Percentiles rank a stretch among this genome's conserved stretches.
phyloP scores from a whole-genome alignment of 1,139 yeast genomes.

The Diutina scorzettiae region DNA sequence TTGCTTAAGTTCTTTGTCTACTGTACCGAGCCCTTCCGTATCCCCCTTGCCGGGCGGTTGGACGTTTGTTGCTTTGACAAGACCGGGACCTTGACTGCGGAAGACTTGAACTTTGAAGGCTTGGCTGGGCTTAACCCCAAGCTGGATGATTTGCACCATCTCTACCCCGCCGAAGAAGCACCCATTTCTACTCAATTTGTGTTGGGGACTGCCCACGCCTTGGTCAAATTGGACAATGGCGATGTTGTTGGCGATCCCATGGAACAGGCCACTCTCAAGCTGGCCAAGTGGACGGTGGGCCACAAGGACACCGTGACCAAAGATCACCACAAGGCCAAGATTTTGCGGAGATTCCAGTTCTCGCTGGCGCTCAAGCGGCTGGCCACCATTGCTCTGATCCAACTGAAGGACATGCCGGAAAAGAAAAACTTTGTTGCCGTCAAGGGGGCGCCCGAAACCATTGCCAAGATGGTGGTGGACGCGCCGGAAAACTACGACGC shows the following conservation, averaged over 20 bases:
- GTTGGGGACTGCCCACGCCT: constrained; percentile 92
- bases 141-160: constrained; percentile 39
- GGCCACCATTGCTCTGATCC: constrained; percentile 66
- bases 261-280: constrained; percentile 92
- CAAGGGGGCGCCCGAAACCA: constrained; percentile 99
- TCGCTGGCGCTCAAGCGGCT: constrained; percentile 94
- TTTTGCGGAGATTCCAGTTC: constrained; percentile 91
- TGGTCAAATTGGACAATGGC: constrained; percentile 88
- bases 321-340: constrained; percentile 27
- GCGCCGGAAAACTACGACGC: constrained; percentile 79
- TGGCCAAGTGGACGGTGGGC: constrained; percentile 79
- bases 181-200: constrained; percentile 63
- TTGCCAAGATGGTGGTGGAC: constrained; percentile 58
- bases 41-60: constrained; percentile 94
- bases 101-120: constrained; percentile 93
- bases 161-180: constrained; percentile 34
- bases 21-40: constrained; percentile 98
- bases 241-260: constrained; percentile 98
- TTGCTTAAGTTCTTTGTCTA: constrained; percentile 78
- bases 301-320: constrained; percentile 51
- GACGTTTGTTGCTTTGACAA: constrained; percentile 98
- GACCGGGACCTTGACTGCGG: constrained; percentile 97
- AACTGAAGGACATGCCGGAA: constrained; percentile 23
- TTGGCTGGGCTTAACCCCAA: constrained; percentile 61
- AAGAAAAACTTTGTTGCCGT: constrained; percentile 64